Evolutionary conservation across 2,329 filamentous ascomycete genomes (phyloP), one percentile per base, ranked within the genome.

Genomic region (Ceratocystis huliohia): DNA sequence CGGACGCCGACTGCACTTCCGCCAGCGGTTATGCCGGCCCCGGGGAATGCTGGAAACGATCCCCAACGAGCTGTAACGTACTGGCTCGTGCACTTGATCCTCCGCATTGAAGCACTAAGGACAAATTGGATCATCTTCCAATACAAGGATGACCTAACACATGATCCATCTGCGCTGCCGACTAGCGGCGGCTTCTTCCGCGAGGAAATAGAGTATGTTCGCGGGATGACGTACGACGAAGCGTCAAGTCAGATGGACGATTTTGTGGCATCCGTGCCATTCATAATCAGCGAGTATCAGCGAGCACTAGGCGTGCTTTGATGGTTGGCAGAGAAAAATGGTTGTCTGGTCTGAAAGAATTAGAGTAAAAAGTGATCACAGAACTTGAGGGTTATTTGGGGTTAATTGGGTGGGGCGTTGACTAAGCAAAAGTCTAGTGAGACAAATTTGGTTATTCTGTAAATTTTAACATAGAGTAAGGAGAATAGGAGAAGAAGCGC

Each of bases 61-160:
- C 15, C 56, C 25, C 56, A 5, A 7, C 56, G 15, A 7, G 30
- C 30, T 5, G 1, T 59, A 3, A 8, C 22, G 4, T 37, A 59
- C 56, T 59, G 56, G 56, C 56, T 59, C 13, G 5, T 59, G 25
- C 56, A 59, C 15, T n/a, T 59, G 28, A 59, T 37, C 56, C 56
- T 59, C 15, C 56, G 28, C 17, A 59, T 59, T 22, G 56, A 59
- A 30, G 10, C 17, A 6, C 8, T 59, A n/a, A 28, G 56, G 5
- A 37, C 56, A 7, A 22, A 59, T 17, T 59, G 56, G 56, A 59
- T 59, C 13, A 20, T 33, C 5, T 25, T 59, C 20, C 56, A 59
- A 30, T 59, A 59, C 56, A 59, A 59, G 56, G 56, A 59, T 8
- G 56, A 59, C 56, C 5, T 59, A 15, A 4, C 22, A 5, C 28